These are phyloP conservation scores for Limnanthes douglasii DNA, from an alignment of 345 rosid species.

Conservation along the genomic window DNA sequence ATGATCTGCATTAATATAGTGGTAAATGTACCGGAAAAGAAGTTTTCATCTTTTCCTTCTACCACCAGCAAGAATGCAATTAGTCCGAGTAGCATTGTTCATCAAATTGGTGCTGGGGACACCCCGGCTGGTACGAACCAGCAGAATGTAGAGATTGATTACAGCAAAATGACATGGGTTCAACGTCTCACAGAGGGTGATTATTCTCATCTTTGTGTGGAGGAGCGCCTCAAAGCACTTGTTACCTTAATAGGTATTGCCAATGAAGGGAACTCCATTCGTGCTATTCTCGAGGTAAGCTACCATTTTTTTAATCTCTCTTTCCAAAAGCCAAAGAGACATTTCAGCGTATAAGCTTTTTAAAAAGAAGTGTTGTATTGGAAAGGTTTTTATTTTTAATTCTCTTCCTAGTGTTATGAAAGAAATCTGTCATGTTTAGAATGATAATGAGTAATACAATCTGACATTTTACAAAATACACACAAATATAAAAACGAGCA, in stretches of 20 bases:
- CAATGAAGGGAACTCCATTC: slow-evolving; percentile 89
- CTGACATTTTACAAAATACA: too few relatives aligned
- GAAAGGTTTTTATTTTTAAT: too few relatives aligned
- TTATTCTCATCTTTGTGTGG: slow-evolving; percentile 85
- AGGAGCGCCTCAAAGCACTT: slow-evolving; percentile 90
- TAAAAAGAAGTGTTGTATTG: too few relatives aligned
- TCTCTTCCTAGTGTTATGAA: too few relatives aligned
- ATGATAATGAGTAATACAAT: too few relatives aligned
- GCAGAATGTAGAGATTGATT: slow-evolving; percentile 56
- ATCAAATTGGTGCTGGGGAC: slow-evolving; percentile 19
- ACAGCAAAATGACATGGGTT: slow-evolving; percentile 71
- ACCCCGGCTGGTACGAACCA: slow-evolving; percentile 18
- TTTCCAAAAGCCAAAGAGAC: too few relatives aligned
- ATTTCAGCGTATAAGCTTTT: too few relatives aligned
- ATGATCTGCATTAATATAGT: slow-evolving; percentile 15
- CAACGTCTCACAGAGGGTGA: slow-evolving; percentile 94
- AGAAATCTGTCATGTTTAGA: too few relatives aligned
- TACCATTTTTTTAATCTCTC: too few relatives aligned
- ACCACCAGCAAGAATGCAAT: slow-evolving; percentile 22
- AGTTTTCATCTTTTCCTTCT: slow-evolving; percentile 20
- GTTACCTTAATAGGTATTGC: slow-evolving; percentile 70
- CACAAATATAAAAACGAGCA: too few relatives aligned
- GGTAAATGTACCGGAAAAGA: slow-evolving; percentile 27
- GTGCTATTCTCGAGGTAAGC: slow-evolving; percentile 93
- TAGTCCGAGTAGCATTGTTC: slow-evolving; percentile 19